Base-by-base conservation (phyloP, 768 basidiomycete species). In the Suillus ampliporus region DNA sequence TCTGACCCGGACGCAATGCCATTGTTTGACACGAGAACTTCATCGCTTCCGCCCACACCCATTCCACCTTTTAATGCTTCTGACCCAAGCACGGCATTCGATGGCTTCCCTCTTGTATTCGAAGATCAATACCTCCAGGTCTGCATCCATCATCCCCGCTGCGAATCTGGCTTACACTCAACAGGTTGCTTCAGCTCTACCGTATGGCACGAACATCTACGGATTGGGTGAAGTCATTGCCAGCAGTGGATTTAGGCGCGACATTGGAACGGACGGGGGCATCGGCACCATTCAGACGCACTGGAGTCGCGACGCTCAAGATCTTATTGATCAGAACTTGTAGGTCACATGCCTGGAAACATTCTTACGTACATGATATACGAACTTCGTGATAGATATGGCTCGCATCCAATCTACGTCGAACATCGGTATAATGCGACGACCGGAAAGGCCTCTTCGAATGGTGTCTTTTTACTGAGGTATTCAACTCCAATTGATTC, bases 61-160 rank as follows among this genome's bases (percentile, higher is more conserved):
- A 84, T 86, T 37, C 75, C 83, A n/a, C 80, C 89, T 13, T 77
- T 83, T n/a, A 82, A 85, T 40, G 38, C 79, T 0, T 74, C 71
- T 8, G 86, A 87, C 64, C 80, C 80, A 53, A 81, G 79, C 5
- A 87, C 86, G 0, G 82, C 83, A 3, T 77, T 92, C 19, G 80
- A 87, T 60, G 86, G 82, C 0, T 90, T 91, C 63, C 84, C 87
- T 0, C 77, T 94, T 13, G 83, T 93, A 14, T 92, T 92, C 68
- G 90, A 92, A 67, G 86, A 92, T 64, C 89, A 89, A 68, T 92
- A 92, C 71, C 80, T 93, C 21, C 90, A 92, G 81, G 85, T 86
- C 61, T 56, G 62, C 38, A 10, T 1, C n/a, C 31, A 31, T 34
- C 9, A 7, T n/a, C n/a, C n/a, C n/a, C n/a, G n/a, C n/a, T n/a